These are phyloP conservation scores for Metschnikowia sp. DNA, from an alignment of 805 yeast species.

Conservation along the genomic window DNA sequence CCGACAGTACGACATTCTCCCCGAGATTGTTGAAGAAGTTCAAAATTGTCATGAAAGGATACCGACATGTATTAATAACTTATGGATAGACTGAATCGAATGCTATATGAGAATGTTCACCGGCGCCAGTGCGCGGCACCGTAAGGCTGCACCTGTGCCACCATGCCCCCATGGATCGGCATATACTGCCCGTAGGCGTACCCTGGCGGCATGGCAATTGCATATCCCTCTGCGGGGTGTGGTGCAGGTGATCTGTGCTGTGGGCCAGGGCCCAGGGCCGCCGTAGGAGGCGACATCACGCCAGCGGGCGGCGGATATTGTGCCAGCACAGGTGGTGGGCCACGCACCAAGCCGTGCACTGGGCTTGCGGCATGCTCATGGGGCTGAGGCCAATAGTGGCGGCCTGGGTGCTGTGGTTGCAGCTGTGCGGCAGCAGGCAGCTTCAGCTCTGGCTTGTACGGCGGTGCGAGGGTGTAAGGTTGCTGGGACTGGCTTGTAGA, in stretches of 20 bases:
- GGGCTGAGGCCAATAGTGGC: slow-evolving; percentile 22
- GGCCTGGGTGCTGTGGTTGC: slow-evolving; percentile 26
- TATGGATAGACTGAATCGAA: not conserved
- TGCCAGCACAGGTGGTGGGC: slow-evolving; percentile 14
- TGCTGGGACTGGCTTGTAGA: slow-evolving; percentile 5
- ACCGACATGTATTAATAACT: not conserved
- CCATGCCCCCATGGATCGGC: slow-evolving; percentile 32
- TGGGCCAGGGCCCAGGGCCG: slow-evolving; percentile 3
- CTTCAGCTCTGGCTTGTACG: slow-evolving; percentile 16
- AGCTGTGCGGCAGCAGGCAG: slow-evolving; percentile 20
- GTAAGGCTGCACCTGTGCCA: slow-evolving; percentile 22
- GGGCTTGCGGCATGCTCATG: slow-evolving; percentile 18
- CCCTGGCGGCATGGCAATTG: slow-evolving; percentile 28
- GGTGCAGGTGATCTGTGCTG: slow-evolving; percentile 17
- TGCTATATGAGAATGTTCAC: not conserved
- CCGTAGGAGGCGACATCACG: slow-evolving; percentile 15
- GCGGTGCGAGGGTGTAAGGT: slow-evolving; percentile 6
- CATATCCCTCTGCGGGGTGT: slow-evolving; percentile 16
- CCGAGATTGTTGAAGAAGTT: too few species aligned
- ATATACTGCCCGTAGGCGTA: slow-evolving; percentile 37
- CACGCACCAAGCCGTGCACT: slow-evolving; percentile 19
- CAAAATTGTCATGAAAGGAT: too few species aligned
- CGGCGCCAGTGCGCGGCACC: slow-evolving; percentile 18
- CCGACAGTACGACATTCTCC: too few species aligned
- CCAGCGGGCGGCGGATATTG: slow-evolving; percentile 15